Evolutionary conservation across 139 green algal genomes (phyloP), one percentile per base, ranked within the genome.

Genomic region (Yamagishiella unicocca): DNA sequence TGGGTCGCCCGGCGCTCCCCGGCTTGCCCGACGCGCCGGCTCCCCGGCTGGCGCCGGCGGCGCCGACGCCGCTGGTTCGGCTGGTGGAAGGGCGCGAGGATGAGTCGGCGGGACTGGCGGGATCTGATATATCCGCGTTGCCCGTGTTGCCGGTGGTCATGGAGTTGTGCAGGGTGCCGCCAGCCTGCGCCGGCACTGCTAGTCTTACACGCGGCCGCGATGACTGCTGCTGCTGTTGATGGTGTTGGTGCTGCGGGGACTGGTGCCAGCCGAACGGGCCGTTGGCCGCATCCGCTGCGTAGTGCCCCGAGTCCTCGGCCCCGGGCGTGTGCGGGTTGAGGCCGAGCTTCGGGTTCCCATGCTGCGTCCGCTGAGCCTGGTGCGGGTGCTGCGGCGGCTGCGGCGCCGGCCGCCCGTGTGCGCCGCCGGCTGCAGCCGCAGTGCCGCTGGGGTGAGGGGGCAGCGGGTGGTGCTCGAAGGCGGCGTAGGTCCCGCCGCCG

Each of bases 141-240:
- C 62, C 62, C 31, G 66, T 21, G 22, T 35, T 35, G 31, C 66
- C 66, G 17, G 4, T 43, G n/a, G 66, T 74, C 33, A 45, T 10
- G 31, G 66, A 74, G 31, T 43, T 43, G 66, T 74, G 66, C 3
- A 46, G 31, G 17, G 38, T 21, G 4, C 38, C 55, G 29, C 10
- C 40, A 25, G 46, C 40, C 42, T 78, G 38, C 31, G 55, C 22
- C 29, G 79, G 79, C 43, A 76, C 25, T 25, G 67, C 17, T 0
- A 85, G 79, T 42, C 50, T 62, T 3, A 85, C 79, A 29, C 79
- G 79, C n/a, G 38, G 40, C n/a, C 79, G 29, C 12, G 8, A 10
- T 8, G 40, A 2, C 35, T 27, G 76, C 14, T 27, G 77, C 33
- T 38, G 76, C 50, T 83, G 76, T 35, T n/a, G n/a, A n/a, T 74